Evolutionary conservation across 2,329 filamentous ascomycete genomes (phyloP).

Genomic region (Stemphylium lycopersici): DNA sequence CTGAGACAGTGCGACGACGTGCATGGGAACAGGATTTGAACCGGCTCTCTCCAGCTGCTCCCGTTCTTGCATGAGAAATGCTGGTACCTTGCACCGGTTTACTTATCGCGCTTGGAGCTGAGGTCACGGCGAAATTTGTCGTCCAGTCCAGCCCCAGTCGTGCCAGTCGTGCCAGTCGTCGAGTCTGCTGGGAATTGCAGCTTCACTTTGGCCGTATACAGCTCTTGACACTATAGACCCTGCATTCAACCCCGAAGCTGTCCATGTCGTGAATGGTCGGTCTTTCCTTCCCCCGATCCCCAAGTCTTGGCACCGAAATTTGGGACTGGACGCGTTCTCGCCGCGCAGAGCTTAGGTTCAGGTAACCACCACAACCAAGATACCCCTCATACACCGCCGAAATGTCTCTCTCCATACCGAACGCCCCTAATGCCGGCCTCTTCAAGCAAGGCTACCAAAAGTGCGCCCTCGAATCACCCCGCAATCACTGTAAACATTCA

Average conservation of each 20-base stretch:
- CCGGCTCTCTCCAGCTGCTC: not conserved
- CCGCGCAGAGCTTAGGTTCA: slow-evolving; percentile 20
- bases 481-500: slow-evolving; percentile 22
- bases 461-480: slow-evolving; percentile 60
- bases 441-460: slow-evolving; percentile 98
- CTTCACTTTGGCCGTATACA: not conserved
- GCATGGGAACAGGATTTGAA: not conserved
- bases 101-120: not conserved
- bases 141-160: not conserved
- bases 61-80: not conserved
- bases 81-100: not conserved
- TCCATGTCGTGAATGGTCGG: slow-evolving; percentile 7
- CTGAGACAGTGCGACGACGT: not conserved
- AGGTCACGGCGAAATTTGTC: not conserved
- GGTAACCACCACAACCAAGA: slow-evolving; percentile 35
- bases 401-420: slow-evolving; percentile 97
- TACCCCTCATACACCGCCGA: slow-evolving; percentile 42
- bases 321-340: slow-evolving; percentile 37
- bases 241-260: not conserved
- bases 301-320: slow-evolving; percentile 26
- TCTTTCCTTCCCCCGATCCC: slow-evolving; percentile 15
- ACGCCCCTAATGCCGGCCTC: slow-evolving; percentile 87
- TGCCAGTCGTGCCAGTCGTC: too few species aligned
- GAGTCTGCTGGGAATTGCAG: not conserved
- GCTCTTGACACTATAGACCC: not conserved